phyloP scores from a whole-genome alignment of 306 rosid species.

The Cicer yamashitae region DNA sequence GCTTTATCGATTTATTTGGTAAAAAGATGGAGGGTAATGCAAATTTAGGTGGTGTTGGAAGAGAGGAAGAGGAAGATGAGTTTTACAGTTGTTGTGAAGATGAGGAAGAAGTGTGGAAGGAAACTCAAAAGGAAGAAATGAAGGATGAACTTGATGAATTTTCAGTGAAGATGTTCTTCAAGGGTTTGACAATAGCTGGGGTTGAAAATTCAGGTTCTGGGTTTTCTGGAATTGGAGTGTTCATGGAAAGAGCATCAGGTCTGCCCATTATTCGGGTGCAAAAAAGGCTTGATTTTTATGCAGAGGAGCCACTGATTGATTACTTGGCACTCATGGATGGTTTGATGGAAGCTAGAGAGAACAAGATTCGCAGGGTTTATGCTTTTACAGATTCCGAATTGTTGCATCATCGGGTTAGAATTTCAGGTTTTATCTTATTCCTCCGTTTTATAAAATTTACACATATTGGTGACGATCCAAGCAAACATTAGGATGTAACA shows the following conservation, averaged over 20 bases:
- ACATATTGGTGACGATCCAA: neutral
- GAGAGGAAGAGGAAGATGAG: constrained; percentile 84
- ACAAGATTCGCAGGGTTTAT: constrained; percentile 59
- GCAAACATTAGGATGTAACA: constrained; percentile 20
- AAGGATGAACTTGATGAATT: constrained; percentile 68
- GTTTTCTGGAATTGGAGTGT: constrained; percentile 92
- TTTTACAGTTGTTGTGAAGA: constrained; percentile 89
- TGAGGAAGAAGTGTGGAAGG: constrained; percentile 65
- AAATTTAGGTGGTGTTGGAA: constrained; percentile 50
- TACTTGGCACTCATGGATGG: constrained; percentile 93
- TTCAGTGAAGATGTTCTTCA: constrained; percentile 81
- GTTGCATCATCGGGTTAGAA: constrained; percentile 68
- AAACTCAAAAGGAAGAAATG: constrained; percentile 68
- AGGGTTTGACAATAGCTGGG: constrained; percentile 76
- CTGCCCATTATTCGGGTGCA: constrained; percentile 71
- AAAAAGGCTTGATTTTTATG: constrained; percentile 85
- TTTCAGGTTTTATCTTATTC: constrained; percentile 22
- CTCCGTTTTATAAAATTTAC: neutral
- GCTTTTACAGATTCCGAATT: constrained; percentile 86
- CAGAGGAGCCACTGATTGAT: constrained; percentile 75
- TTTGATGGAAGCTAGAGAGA: constrained; percentile 66
- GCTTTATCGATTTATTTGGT: constrained; percentile 28
- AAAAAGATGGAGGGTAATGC: constrained; percentile 63
- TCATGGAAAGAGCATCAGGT: constrained; percentile 69
- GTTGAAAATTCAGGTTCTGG: constrained; percentile 67